Conservation (phyloP, 2,329 filamentous ascomycete species). For the Penicillium sp. region DNA sequence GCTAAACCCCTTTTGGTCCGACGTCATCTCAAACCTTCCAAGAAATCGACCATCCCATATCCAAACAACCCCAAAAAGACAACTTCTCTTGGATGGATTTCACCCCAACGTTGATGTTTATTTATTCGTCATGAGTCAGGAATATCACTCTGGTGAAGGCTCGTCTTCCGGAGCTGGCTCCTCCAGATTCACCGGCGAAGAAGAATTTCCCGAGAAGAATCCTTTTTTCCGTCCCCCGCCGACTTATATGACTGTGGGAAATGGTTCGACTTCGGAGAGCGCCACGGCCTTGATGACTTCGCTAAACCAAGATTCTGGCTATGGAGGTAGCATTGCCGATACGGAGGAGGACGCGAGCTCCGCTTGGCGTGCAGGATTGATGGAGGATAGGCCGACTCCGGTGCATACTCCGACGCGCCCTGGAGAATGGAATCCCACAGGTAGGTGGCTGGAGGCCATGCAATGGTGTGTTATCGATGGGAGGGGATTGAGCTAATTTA, state of each 20-base stretch:
- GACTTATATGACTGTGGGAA: slow-evolving; percentile 84
- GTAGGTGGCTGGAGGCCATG: slow-evolving; percentile 22
- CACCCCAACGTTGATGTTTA: slow-evolving; percentile 7
- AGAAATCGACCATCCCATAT: slow-evolving; percentile 20
- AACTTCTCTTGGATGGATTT: slow-evolving; percentile 15
- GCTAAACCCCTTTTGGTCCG: slow-evolving; percentile 23
- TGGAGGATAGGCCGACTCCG: slow-evolving; percentile 58
- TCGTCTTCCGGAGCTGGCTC: slow-evolving; percentile 37
- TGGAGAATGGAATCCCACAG: slow-evolving; percentile 48
- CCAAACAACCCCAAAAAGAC: slow-evolving; percentile 10
- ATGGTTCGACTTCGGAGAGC: slow-evolving; percentile 75
- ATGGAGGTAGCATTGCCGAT: slow-evolving; percentile 73
- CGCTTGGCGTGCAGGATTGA: slow-evolving; percentile 55
- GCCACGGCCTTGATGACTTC: slow-evolving; percentile 76
- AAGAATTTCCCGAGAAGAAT: slow-evolving; percentile 24
- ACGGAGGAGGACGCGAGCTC: slow-evolving; percentile 42
- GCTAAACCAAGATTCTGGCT: slow-evolving; percentile 85
- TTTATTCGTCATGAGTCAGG: slow-evolving; percentile 41
- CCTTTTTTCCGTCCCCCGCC: slow-evolving; percentile 45
- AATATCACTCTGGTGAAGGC: slow-evolving; percentile 38
- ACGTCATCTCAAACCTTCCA: slow-evolving; percentile 21
- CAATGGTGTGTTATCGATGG: neutral
- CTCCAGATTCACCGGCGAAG: slow-evolving; percentile 30
- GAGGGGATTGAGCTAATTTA: slow-evolving; percentile 14
- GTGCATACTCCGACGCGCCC: slow-evolving; percentile 52